These are phyloP conservation scores for Galeopsis tetrahit DNA, from an alignment of 257 asterid species.

Conservation along the genomic window DNA sequence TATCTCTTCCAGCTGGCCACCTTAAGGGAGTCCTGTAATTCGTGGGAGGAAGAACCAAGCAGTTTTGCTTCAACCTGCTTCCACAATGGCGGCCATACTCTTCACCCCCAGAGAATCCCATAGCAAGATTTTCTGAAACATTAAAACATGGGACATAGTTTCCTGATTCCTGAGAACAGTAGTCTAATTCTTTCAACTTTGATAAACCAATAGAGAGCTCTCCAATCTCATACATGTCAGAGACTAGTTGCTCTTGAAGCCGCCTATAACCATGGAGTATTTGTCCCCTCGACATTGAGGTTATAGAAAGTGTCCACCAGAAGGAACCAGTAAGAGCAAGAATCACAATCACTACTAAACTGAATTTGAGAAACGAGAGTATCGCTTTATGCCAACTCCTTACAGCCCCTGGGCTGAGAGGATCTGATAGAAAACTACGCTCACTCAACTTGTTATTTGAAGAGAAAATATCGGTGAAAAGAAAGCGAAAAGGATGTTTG, in stretches of 20 bases:
- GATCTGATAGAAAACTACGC: conserved; percentile 71
- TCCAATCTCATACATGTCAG: conserved; percentile 90
- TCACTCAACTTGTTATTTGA: conserved; percentile 61
- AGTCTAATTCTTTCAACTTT: conserved; percentile 72
- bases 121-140: conserved; percentile 73
- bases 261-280: conserved; percentile 77
- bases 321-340: conserved; percentile 89
- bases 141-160: conserved; percentile 91
- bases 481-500: conserved; percentile 62
- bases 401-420: conserved; percentile 61
- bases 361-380: conserved; percentile 58
- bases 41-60: conserved; percentile 87
- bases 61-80: conserved; percentile 55
- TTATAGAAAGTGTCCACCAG: conserved; percentile 93
- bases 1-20: conserved; percentile 96
- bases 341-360: conserved; percentile 75
- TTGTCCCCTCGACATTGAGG: conserved; percentile 74
- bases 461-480: conserved; percentile 58
- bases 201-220: conserved; percentile 73
- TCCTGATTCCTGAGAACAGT: conserved; percentile 78
- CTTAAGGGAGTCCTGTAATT: conserved; percentile 85
- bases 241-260: conserved; percentile 82
- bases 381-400: conserved; percentile 67
- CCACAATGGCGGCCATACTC: conserved; percentile 76
- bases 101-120: conserved; percentile 68